A percentile compares a stretch with the other conserved stretches of the same genome.
Conservation (phyloP, 202 grass and related monocot species). For the Digitaria exilis region DNA sequence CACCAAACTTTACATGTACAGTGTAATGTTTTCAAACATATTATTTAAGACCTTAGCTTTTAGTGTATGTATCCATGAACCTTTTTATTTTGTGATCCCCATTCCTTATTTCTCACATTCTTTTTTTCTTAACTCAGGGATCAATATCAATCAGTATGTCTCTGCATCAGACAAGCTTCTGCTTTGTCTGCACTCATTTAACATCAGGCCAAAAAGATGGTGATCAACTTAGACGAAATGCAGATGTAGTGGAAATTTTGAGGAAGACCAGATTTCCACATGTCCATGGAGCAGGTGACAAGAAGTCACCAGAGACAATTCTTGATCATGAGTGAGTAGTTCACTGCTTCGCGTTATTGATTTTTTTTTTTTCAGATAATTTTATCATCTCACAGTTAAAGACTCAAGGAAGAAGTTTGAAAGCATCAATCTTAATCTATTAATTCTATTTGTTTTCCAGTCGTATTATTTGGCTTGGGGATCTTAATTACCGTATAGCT, state of each 20-base stretch:
- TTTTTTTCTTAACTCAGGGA: conserved; percentile 49
- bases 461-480: conserved; percentile 93
- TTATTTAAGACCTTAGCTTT: background rate
- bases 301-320: conserved; percentile 84
- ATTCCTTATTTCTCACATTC: conserved; percentile 3
- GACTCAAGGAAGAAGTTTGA: background rate
- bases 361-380: background rate
- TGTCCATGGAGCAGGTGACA: conserved; percentile 58
- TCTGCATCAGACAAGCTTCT: conserved; percentile 94
- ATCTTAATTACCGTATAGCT: conserved; percentile 95
- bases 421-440: background rate
- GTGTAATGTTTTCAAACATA: background rate
- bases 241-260: conserved; percentile 85
- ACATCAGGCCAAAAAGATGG: conserved; percentile 96
- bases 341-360: background rate
- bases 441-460: conserved; percentile 57
- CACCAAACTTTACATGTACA: background rate
- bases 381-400: background rate
- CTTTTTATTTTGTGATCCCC: background rate
- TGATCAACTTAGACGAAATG: conserved; percentile 86
- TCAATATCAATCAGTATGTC: conserved; percentile 98
- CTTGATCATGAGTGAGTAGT: conserved; percentile 84
- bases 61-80: background rate
- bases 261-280: conserved; percentile 89
- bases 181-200: conserved; percentile 96